Percentiles rank a stretch among this genome's conserved stretches.
Conservation (phyloP, 768 basidiomycete species). For the Tulasnella sp. region DNA sequence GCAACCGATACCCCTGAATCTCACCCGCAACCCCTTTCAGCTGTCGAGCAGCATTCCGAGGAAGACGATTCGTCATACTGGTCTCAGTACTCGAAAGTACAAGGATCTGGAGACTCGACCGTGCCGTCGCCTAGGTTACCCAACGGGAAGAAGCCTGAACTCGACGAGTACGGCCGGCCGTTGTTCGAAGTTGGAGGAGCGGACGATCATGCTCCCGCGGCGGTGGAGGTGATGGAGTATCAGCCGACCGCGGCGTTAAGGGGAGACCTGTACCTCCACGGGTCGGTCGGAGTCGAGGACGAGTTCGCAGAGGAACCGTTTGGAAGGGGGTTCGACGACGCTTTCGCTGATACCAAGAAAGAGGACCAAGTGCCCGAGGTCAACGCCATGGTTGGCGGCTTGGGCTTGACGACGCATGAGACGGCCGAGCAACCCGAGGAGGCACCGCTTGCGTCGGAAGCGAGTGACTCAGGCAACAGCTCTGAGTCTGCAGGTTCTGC, state of each 20-base stretch:
- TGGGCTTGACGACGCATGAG: background rate
- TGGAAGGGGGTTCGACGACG: constrained; percentile 19
- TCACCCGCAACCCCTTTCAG: background rate
- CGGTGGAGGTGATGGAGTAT: constrained; percentile 2
- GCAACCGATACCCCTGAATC: background rate
- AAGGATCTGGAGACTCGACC: constrained; percentile 30
- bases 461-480: background rate
- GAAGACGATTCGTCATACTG: constrained; percentile 26
- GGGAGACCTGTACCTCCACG: background rate
- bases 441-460: background rate
- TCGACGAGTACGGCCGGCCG: constrained; percentile 15
- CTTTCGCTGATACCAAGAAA: background rate
- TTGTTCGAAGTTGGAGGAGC: background rate
- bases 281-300: background rate
- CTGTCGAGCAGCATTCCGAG: background rate
- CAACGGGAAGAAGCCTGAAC: constrained; percentile 12
- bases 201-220: background rate
- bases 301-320: constrained; percentile 16
- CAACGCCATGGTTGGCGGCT: background rate
- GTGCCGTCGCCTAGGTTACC: constrained; percentile 24
- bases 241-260: background rate
- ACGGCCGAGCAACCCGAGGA: background rate
- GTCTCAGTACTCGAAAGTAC: constrained; percentile 24
- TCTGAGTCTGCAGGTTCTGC: background rate
- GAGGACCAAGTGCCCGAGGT: background rate